Evolutionary conservation across 2,329 filamentous ascomycete genomes (phyloP).

Genomic region (Penicillium occitanis): DNA sequence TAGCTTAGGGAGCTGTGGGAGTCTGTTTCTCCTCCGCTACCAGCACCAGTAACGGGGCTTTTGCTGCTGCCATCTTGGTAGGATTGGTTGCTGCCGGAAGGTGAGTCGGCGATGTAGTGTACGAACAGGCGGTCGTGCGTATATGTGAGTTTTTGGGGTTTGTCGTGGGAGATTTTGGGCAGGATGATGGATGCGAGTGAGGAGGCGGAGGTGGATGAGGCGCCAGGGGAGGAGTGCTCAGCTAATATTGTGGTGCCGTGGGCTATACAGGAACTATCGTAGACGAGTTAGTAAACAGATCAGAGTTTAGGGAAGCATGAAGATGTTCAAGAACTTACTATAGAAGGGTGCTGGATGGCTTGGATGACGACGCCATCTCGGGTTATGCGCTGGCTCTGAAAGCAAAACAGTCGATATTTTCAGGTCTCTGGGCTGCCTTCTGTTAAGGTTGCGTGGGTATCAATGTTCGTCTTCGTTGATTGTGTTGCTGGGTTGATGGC

Average conservation of each 20-base stretch:
- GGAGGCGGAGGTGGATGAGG: slow-evolving; percentile 79
- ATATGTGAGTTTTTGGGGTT: slow-evolving; percentile 86
- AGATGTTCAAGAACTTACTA: slow-evolving; percentile 58
- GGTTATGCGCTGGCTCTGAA: background rate
- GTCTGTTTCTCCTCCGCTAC: background rate
- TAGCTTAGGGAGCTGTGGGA: slow-evolving; percentile 84
- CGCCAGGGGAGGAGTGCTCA: slow-evolving; percentile 85
- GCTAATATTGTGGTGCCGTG: slow-evolving; percentile 89
- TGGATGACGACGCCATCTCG: slow-evolving; percentile 67
- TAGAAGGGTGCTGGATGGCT: slow-evolving; percentile 65
- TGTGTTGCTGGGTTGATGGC: background rate
- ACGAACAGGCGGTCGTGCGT: slow-evolving; percentile 90
- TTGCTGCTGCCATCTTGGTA: slow-evolving; percentile 7
- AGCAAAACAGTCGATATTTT: background rate
- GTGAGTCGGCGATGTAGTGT: slow-evolving; percentile 88
- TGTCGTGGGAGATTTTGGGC: slow-evolving; percentile 82
- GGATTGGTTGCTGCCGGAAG: slow-evolving; percentile 51
- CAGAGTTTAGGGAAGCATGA: no score
- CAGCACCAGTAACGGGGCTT: background rate
- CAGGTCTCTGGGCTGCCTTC: background rate
- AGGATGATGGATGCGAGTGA: slow-evolving; percentile 91
- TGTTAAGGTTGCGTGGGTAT: background rate
- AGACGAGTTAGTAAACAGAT: background rate
- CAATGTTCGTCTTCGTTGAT: background rate
- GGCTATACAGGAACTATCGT: slow-evolving; percentile 82